phyloP scores from a whole-genome alignment of 2,329 filamentous ascomycete genomes.

The Pseudophaeomoniella oleicola region DNA sequence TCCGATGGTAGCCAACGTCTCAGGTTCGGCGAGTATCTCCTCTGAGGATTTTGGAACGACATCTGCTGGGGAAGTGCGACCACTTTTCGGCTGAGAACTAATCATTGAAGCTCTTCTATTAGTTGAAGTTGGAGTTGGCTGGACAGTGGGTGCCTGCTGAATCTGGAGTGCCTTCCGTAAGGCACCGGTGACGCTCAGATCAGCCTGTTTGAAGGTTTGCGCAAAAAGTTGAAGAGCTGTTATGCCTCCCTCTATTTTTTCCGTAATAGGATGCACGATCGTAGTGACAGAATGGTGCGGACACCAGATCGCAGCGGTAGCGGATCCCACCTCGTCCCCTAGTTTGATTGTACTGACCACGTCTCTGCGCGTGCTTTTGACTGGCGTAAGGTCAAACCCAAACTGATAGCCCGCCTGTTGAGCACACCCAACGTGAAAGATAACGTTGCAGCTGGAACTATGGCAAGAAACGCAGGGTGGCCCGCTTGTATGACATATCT shows the following conservation, averaged over 20 bases:
- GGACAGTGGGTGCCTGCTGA: slow-evolving; percentile 22
- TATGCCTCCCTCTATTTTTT: slow-evolving; percentile 54
- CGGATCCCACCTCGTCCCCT: slow-evolving; percentile 65
- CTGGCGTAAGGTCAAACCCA: slow-evolving; percentile 78
- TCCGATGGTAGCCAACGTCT: background rate
- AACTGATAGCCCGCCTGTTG: slow-evolving; percentile 68
- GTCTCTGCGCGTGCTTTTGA: slow-evolving; percentile 79
- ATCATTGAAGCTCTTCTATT: slow-evolving; percentile 45
- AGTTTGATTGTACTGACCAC: slow-evolving; percentile 66
- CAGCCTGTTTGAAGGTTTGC: slow-evolving; percentile 86
- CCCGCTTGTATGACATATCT: slow-evolving; percentile 59
- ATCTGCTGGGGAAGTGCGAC: slow-evolving; percentile 10
- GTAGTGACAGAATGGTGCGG: slow-evolving; percentile 70
- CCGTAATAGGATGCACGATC: slow-evolving; percentile 63
- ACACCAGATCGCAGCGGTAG: slow-evolving; percentile 82
- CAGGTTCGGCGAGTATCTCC: slow-evolving; percentile 3
- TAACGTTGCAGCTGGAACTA: slow-evolving; percentile 33
- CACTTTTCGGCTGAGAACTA: slow-evolving; percentile 14
- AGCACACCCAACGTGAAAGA: slow-evolving; percentile 82
- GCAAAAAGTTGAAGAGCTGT: slow-evolving; percentile 79
- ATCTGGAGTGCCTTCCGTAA: slow-evolving; percentile 76
- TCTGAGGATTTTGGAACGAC: slow-evolving; percentile 6
- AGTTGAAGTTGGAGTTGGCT: slow-evolving; percentile 16
- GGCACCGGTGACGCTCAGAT: slow-evolving; percentile 77
- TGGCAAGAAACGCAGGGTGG: slow-evolving; percentile 72